phyloP scores from a whole-genome alignment of 2,329 filamentous ascomycete genomes.

The Fusarium sp. region DNA sequence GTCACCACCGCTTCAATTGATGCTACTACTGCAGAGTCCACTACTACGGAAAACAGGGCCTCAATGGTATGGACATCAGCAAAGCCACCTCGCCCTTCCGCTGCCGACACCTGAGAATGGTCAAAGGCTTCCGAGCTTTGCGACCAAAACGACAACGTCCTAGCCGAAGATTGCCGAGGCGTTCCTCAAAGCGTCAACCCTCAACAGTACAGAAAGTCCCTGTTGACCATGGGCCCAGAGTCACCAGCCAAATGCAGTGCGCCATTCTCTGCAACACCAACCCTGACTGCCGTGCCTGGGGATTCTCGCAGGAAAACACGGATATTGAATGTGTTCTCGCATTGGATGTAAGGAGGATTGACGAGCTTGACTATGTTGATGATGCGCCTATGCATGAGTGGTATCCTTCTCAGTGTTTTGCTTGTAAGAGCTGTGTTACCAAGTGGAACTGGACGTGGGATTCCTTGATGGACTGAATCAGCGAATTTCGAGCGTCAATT shows the following conservation, averaged over 20 bases:
- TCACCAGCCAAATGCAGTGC: background rate
- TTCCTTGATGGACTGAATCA: background rate
- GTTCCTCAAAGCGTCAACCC: background rate
- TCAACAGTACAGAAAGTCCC: background rate
- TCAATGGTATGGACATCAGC: background rate
- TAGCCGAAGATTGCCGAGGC: background rate
- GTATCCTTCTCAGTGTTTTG: background rate
- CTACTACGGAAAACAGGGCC: background rate
- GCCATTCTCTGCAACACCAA: background rate
- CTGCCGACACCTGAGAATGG: background rate
- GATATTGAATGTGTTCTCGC: background rate
- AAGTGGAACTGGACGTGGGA: background rate
- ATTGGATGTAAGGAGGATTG: background rate
- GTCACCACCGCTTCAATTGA: background rate
- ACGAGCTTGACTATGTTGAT: background rate
- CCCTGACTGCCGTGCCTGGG: background rate
- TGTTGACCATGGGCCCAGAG: background rate
- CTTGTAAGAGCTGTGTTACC: background rate
- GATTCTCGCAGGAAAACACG: background rate
- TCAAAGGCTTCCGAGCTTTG: background rate
- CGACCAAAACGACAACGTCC: background rate
- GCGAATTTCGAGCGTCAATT: rapidly evolving
- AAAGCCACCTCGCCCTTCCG: background rate
- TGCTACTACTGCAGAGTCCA: background rate
- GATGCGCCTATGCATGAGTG: background rate